Conservation (phyloP, 2,329 filamentous ascomycete genomes). For the Aspergillus clavatus region DNA sequence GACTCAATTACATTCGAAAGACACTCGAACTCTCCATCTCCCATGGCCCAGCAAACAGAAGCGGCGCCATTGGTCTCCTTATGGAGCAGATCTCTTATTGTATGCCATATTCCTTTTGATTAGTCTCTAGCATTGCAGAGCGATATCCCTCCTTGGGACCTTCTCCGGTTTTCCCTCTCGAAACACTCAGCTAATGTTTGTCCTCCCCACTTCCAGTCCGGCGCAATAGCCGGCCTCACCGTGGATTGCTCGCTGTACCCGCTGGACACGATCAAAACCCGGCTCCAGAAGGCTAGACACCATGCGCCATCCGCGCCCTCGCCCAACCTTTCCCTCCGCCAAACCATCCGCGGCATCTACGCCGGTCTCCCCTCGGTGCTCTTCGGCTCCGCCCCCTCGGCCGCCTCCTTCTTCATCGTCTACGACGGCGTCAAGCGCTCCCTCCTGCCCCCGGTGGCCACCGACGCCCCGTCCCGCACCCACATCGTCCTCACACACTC, state of each 20-base stretch:
- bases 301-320: constrained; percentile 55
- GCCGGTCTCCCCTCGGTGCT: constrained; percentile 84
- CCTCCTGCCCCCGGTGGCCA: constrained; percentile 35
- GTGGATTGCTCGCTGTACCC: constrained; percentile 96
- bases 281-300: constrained; percentile 65
- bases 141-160: no score
- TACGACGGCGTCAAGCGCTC: constrained; percentile 71
- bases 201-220: constrained; percentile 53
- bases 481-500: constrained; percentile 61
- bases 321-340: constrained; percentile 68
- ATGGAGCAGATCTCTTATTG: constrained; percentile 42
- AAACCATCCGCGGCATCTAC: constrained; percentile 90
- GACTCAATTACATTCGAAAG: background rate
- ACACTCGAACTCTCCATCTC: background rate
- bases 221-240: constrained; percentile 86
- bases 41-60: constrained; percentile 27
- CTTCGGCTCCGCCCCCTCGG: constrained; percentile 86
- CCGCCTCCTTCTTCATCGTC: constrained; percentile 94
- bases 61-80: constrained; percentile 35
- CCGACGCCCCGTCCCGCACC: constrained; percentile 27
- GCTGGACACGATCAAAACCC: constrained; percentile 97
- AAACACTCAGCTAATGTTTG: constrained; percentile 3
- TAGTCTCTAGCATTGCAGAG: no score
- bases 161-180: constrained; percentile 1
- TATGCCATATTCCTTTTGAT: constrained; percentile 18